Evolutionary conservation across 176 grass and related monocot species (phyloP), one percentile per base, ranked within the genome.

Genomic region (Phragmites australis): DNA sequence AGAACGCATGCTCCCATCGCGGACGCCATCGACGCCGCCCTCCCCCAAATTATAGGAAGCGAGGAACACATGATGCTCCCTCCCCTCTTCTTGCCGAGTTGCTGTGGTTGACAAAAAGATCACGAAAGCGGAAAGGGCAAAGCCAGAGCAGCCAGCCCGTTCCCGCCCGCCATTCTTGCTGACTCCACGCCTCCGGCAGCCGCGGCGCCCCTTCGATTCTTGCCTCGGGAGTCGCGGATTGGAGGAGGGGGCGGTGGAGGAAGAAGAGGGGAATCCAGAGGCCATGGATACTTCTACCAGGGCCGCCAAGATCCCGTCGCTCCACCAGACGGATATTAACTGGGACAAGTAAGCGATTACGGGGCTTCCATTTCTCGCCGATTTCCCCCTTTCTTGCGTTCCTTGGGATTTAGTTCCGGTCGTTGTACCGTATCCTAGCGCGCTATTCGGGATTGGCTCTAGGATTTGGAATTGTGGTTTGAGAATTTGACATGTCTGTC

Each of bases 311-410:
- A 83, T 89, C 74, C 88, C 89, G 26, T 70, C 90, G 60, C 74
- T 99, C 56, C 86, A 91, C 27, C 92, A 91, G 83, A 99, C 92
- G 65, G 96, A 99, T 84, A 93, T 99, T 86, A 95, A 95, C 75
- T 99, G 92, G 96, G 92, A 99, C 81, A 95, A 93, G 96, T 99
- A 95, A 81, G 11, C 61, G 53, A 66, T 14, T 48, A 4, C 65
- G 37, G 61, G 19, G 14, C 27, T 70, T 70, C 10, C 32, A 0
- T 77, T 60, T 37, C 27, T 42, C 25, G 8, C 46, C 41, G 19
- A 64, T 83, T 81, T 32, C 31, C 0, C 12, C 31, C 32, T 9
- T 45, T 23, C 32, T 9, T 2, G 47, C 9, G 71, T 53, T 70
- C 17, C 2, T 42, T 6, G 27, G 39, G 41, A 67, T 52, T 67